Conservation (phyloP, 2,329 filamentous ascomycete species). For the Clonostachys solani region DNA sequence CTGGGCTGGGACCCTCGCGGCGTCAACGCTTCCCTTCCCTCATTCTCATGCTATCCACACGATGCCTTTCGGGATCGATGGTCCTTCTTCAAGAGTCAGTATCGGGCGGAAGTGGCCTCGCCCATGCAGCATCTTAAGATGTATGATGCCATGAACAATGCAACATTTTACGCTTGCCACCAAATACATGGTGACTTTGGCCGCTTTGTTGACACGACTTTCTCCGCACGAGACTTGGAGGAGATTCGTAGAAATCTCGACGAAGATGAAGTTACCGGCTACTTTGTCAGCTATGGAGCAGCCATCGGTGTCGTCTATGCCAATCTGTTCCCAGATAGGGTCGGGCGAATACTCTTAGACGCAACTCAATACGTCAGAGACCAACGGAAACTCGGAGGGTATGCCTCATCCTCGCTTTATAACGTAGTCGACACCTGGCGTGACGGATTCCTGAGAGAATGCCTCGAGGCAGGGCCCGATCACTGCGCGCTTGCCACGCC, state of each 20-base stretch:
- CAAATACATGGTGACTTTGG: conserved; percentile 36
- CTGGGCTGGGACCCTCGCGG: conserved; percentile 52
- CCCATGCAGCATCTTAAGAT: conserved; percentile 32
- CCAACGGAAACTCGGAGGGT: conserved; percentile 37
- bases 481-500: conserved; percentile 37
- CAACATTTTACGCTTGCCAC: conserved; percentile 36
- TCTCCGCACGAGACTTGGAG: conserved; percentile 43
- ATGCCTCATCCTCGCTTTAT: conserved; percentile 41
- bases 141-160: conserved; percentile 40
- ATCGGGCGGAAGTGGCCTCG: conserved; percentile 27
- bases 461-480: conserved; percentile 38
- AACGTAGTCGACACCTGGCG: conserved; percentile 43
- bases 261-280: conserved; percentile 40
- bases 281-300: conserved; percentile 47
- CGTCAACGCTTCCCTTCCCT: conserved; percentile 40
- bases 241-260: conserved; percentile 38
- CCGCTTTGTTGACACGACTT: conserved; percentile 39
- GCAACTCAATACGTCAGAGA: conserved; percentile 42
- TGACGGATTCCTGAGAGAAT: conserved; percentile 46
- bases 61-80: conserved; percentile 41
- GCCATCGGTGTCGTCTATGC: conserved; percentile 48
- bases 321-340: conserved; percentile 42
- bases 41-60: conserved; percentile 39
- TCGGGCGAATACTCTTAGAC: conserved; percentile 43
- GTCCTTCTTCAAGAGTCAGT: conserved; percentile 30